A percentile compares a stretch with the other conserved stretches of the same genome.
phyloP scores from a whole-genome alignment of 1,139 yeast genomes.

The Keqinozyma sinolaborantium region DNA sequence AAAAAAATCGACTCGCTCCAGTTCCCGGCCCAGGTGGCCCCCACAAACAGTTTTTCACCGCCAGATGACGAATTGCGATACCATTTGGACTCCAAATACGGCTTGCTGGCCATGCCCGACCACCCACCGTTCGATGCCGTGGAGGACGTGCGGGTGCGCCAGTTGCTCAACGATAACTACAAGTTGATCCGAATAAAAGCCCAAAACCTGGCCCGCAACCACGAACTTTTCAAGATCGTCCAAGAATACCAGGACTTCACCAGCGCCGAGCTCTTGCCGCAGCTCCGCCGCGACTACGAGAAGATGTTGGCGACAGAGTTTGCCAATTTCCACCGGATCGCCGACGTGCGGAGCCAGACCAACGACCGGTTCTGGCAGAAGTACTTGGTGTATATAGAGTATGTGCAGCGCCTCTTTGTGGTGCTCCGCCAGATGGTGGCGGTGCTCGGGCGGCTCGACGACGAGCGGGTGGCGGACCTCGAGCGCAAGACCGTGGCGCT shows the following conservation, averaged over 20 bases:
- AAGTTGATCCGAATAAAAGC: constrained; percentile 18
- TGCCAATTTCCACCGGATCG: constrained; percentile 8
- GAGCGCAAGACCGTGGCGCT: constrained; percentile 9
- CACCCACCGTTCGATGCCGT: constrained; percentile 6
- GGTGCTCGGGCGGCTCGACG: constrained; percentile 7
- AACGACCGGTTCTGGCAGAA: constrained; percentile 12
- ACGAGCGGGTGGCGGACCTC: constrained; percentile 6
- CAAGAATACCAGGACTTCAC: constrained; percentile 28
- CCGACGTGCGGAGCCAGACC: constrained; percentile 10
- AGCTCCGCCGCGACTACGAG: constrained; percentile 19
- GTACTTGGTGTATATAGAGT: constrained; percentile 13
- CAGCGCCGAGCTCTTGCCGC: constrained; percentile 24
- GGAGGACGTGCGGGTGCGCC: constrained; percentile 13
- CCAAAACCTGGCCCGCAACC: constrained; percentile 17
- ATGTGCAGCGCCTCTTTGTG: constrained; percentile 8
- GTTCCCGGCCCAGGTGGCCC: constrained; percentile 15
- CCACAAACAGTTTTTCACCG: constrained; percentile 1
- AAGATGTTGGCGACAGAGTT: background rate
- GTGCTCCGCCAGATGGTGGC: constrained; percentile 9
- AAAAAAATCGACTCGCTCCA: constrained; percentile 20
- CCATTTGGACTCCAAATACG: constrained; percentile 14
- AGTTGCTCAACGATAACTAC: constrained; percentile 22
- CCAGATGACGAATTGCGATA: constrained; percentile 13
- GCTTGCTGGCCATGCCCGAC: constrained; percentile 6
- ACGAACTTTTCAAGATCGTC: constrained; percentile 18